A percentile compares a stretch with the other conserved stretches of the same genome.
Evolutionary conservation across 2,329 filamentous ascomycete genomes (phyloP).

Genomic region (Penicillium thymicola): DNA sequence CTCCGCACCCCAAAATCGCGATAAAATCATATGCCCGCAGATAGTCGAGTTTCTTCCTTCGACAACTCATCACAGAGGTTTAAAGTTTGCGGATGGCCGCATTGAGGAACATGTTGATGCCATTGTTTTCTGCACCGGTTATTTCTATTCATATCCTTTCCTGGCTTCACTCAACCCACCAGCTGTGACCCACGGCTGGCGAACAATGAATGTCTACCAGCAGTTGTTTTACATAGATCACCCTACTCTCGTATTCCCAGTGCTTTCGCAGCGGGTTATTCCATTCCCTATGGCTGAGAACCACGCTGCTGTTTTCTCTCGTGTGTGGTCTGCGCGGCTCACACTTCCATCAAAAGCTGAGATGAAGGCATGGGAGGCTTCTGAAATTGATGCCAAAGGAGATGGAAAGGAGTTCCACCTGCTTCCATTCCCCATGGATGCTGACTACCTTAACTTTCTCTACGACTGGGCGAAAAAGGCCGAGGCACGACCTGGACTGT

Average conservation of each 20-base stretch:
- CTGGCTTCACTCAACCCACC: slow-evolving; percentile 50
- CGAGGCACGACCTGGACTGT: slow-evolving; percentile 35
- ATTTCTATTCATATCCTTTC: slow-evolving; percentile 82
- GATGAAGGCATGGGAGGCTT: slow-evolving; percentile 68
- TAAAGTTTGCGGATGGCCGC: slow-evolving; percentile 65
- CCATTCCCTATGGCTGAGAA: slow-evolving; percentile 79
- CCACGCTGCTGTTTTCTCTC: slow-evolving; percentile 72
- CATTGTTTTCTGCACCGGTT: slow-evolving; percentile 85
- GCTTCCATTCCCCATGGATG: slow-evolving; percentile 49
- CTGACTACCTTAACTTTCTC: slow-evolving; percentile 45
- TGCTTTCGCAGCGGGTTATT: slow-evolving; percentile 77
- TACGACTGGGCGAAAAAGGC: slow-evolving; percentile 44
- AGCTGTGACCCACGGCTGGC: slow-evolving; percentile 64
- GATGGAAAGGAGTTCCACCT: slow-evolving; percentile 53
- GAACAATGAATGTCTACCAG: slow-evolving; percentile 70
- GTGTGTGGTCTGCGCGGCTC: slow-evolving; percentile 71
- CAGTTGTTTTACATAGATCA: slow-evolving; percentile 74
- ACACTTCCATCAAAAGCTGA: slow-evolving; percentile 58
- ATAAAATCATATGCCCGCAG: slow-evolving; percentile 57
- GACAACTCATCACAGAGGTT: slow-evolving; percentile 52
- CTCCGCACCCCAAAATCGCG: slow-evolving; percentile 37
- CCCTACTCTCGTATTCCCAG: slow-evolving; percentile 74
- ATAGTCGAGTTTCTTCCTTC: slow-evolving; percentile 55
- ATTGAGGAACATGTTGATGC: slow-evolving; percentile 68
- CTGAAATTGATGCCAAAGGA: slow-evolving; percentile 43